These are phyloP conservation scores for Cutaneotrichosporon sp. DNA, from an alignment of 1,284 basidiomycete genomes.

Conservation along the genomic window DNA sequence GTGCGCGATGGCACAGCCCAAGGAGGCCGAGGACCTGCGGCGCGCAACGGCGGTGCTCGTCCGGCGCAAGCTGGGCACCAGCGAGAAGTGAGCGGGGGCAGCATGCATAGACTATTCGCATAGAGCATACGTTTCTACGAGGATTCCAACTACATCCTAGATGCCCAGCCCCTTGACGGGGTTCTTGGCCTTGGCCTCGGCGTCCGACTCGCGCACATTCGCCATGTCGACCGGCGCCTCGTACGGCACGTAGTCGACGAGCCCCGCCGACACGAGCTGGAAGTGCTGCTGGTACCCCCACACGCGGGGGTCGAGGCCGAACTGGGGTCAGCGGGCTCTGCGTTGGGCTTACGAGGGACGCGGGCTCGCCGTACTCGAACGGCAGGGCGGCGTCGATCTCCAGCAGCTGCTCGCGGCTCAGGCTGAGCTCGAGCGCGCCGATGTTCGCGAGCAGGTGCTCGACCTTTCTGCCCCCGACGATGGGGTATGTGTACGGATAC, in stretches of 20 bases:
- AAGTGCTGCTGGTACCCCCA: slow-evolving; percentile 27
- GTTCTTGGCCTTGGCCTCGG: slow-evolving; percentile 15
- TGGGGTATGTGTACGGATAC: slow-evolving; percentile 43
- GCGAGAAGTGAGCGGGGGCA: not conserved
- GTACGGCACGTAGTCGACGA: slow-evolving; percentile 28
- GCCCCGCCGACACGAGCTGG: slow-evolving; percentile 18
- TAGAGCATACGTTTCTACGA: too few species aligned
- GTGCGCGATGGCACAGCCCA: slow-evolving; percentile 74
- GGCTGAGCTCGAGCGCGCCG: slow-evolving; percentile 47
- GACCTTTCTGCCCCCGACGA: slow-evolving; percentile 53
- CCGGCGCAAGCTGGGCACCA: slow-evolving; percentile 54
- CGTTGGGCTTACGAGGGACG: not conserved
- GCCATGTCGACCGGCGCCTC: slow-evolving; percentile 19
- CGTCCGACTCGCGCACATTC: slow-evolving; percentile 20
- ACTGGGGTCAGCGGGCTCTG: slow-evolving; percentile 13
- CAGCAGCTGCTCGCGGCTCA: slow-evolving; percentile 47
- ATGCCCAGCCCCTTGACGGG: slow-evolving; percentile 12
- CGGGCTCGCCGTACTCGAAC: slow-evolving; percentile 35
- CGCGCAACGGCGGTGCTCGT: slow-evolving; percentile 75
- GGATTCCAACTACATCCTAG: not conserved
- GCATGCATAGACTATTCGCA: not conserved
- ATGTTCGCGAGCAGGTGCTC: slow-evolving; percentile 43
- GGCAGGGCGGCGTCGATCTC: slow-evolving; percentile 43
- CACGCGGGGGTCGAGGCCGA: slow-evolving; percentile 28
- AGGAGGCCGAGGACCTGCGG: slow-evolving; percentile 71